phyloP scores from a whole-genome alignment of 78 protist genomes.

The Dictyostelium firmibasis region DNA sequence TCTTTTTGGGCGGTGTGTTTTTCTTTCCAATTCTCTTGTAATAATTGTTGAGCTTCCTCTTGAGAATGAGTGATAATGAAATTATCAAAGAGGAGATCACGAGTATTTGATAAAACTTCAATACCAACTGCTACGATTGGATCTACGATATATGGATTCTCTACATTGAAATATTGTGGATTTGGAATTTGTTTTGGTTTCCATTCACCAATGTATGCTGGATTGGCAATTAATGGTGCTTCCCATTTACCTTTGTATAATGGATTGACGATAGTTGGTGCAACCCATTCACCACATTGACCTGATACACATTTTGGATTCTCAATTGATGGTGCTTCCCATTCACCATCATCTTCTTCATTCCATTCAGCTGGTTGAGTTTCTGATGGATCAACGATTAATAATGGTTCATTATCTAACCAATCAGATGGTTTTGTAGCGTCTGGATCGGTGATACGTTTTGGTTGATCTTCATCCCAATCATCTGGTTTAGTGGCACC shows the following conservation, averaged over 20 bases:
- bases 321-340: constrained; percentile 95
- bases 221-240: constrained; percentile 77
- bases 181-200: constrained; percentile 89
- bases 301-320: constrained; percentile 91
- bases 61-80: constrained; percentile 91
- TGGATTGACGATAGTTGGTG: constrained; percentile 94
- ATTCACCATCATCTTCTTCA: constrained; percentile 99
- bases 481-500: constrained; percentile 92
- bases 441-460: constrained; percentile 87
- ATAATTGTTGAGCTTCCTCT: constrained; percentile 82
- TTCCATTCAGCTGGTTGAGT: constrained; percentile 98
- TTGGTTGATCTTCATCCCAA: constrained; percentile 91
- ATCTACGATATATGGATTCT: constrained; percentile 85
- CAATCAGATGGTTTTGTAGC: constrained; percentile 97
- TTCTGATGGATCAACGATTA: constrained; percentile 87
- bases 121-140: constrained; percentile 86
- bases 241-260: constrained; percentile 82
- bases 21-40: constrained; percentile 67
- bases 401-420: constrained; percentile 94
- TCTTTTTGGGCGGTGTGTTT: constrained; percentile 4
- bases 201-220: constrained; percentile 92
- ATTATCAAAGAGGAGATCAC: constrained; percentile 97
- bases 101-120: constrained; percentile 95
- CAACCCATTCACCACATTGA: constrained; percentile 89
- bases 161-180: constrained; percentile 93